Conservation (phyloP, 2,329 filamentous ascomycete species). For the Colletotrichum karsti region DNA sequence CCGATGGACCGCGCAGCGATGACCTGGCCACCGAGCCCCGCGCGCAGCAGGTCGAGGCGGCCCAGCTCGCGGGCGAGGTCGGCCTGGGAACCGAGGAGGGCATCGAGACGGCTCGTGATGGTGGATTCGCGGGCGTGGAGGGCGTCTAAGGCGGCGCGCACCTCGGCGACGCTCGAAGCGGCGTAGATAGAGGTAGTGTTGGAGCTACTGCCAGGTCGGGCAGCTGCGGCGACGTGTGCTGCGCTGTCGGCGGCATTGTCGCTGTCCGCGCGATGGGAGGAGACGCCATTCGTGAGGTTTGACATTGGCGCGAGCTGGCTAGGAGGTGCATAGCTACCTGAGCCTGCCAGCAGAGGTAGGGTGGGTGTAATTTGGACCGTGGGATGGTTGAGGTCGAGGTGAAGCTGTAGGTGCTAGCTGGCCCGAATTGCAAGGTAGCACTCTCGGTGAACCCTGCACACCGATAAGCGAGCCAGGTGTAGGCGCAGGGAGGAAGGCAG, state of each 20-base stretch:
- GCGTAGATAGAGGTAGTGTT: constrained; percentile 62
- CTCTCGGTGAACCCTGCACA: constrained; percentile 25
- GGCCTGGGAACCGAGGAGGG: constrained; percentile 82
- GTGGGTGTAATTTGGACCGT: constrained; percentile 24
- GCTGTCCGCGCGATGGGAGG: constrained; percentile 40
- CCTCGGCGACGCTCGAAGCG: constrained; percentile 79
- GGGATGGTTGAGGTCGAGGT: constrained; percentile 15
- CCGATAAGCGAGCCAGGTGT: constrained; percentile 29
- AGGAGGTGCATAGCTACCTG: constrained; percentile 52
- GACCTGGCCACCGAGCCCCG: constrained; percentile 86
- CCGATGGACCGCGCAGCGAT: constrained; percentile 84
- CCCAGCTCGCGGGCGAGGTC: constrained; percentile 87
- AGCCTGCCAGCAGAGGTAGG: constrained; percentile 31
- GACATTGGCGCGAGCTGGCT: constrained; percentile 55
- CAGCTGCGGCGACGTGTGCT: constrained; percentile 21
- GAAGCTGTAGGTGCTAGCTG: constrained; percentile 29
- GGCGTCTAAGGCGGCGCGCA: constrained; percentile 78
- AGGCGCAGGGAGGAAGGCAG: constrained; percentile 13
- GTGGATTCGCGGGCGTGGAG: constrained; percentile 80
- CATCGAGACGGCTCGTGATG: constrained; percentile 78
- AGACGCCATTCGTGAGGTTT: constrained; percentile 53
- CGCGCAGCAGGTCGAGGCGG: constrained; percentile 88
- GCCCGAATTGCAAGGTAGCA: constrained; percentile 24
- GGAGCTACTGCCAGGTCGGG: constrained; percentile 17
- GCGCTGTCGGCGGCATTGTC: constrained; percentile 37